Evolutionary conservation across 2,329 filamentous ascomycete species (phyloP).

Genomic region (Paramyrothecium roridum): DNA sequence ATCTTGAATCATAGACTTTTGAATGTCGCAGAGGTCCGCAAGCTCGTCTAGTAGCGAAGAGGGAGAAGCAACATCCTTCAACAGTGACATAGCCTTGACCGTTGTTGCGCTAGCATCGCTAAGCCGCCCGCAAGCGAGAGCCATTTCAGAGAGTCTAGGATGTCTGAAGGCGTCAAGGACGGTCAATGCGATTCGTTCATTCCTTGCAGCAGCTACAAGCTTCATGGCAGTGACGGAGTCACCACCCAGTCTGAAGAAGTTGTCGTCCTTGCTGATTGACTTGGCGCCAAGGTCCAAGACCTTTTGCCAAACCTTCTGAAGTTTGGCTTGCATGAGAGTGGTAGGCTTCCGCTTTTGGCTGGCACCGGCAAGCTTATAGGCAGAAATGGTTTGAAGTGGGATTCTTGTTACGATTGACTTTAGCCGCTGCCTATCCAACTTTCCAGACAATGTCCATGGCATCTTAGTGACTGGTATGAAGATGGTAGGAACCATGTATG

Average conservation of each 20-base stretch:
- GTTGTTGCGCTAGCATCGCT: neutral
- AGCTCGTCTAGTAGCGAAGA: slow-evolving; percentile 8
- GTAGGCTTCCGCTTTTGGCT: slow-evolving; percentile 25
- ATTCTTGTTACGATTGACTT: slow-evolving; percentile 9
- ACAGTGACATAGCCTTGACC: slow-evolving; percentile 4
- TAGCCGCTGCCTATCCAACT: slow-evolving; percentile 39
- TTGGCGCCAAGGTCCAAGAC: slow-evolving; percentile 26
- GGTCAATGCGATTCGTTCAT: slow-evolving; percentile 10
- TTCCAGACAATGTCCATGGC: slow-evolving; percentile 38
- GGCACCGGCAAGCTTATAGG: slow-evolving; percentile 11
- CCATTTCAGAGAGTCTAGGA: slow-evolving; percentile 8
- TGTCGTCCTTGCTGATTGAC: slow-evolving; percentile 26
- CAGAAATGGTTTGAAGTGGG: slow-evolving; percentile 1
- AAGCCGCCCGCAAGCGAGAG: slow-evolving; percentile 1
- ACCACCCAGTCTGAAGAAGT: slow-evolving; percentile 43
- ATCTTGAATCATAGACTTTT: slow-evolving; percentile 2
- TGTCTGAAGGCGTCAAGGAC: slow-evolving; percentile 9
- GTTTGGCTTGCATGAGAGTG: slow-evolving; percentile 29
- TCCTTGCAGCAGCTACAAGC: slow-evolving; percentile 12
- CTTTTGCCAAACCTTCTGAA: slow-evolving; percentile 29
- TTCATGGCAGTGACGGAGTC: slow-evolving; percentile 22
- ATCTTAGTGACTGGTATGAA: slow-evolving; percentile 37
- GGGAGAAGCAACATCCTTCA: slow-evolving; percentile 1
- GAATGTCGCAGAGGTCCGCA: slow-evolving; percentile 7
- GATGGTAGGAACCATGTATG: slow-evolving; percentile 39